Percentiles rank a stretch among this genome's conserved stretches.
Conservation (phyloP, 768 basidiomycete species). For the Suillus lakei region DNA sequence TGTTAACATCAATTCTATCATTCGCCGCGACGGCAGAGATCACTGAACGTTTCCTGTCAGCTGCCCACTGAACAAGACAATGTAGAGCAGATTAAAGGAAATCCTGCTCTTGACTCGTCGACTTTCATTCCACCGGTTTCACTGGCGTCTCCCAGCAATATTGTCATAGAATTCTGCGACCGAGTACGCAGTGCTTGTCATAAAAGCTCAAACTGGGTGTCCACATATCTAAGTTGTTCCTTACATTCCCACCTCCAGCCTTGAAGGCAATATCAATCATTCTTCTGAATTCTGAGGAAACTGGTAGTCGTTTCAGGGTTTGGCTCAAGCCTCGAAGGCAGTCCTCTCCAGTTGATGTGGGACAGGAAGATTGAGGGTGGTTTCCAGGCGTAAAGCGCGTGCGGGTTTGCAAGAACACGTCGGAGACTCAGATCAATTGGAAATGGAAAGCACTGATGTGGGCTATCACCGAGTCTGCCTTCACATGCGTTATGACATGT, state of each 20-base stretch:
- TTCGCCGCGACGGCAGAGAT: slow-evolving; percentile 32
- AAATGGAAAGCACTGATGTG: too few species aligned
- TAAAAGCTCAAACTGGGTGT: slow-evolving; percentile 70
- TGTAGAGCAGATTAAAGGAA: slow-evolving; percentile 4
- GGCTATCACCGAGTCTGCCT: too few species aligned
- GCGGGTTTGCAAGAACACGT: too few species aligned
- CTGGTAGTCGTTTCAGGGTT: slow-evolving; percentile 88
- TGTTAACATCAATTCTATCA: not conserved
- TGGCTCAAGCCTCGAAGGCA: slow-evolving; percentile 65
- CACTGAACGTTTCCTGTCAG: slow-evolving; percentile 10
- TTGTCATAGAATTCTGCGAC: slow-evolving; percentile 94
- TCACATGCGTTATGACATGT: too few species aligned
- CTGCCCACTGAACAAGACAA: slow-evolving; percentile 30
- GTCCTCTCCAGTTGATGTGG: slow-evolving; percentile 65
- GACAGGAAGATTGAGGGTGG: slow-evolving; percentile 90
- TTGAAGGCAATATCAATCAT: slow-evolving; percentile 71
- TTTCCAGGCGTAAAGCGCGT: too few species aligned
- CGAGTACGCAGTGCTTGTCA: slow-evolving; percentile 54
- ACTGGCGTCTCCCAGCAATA: slow-evolving; percentile 51
- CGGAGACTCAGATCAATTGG: too few species aligned
- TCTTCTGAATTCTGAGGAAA: slow-evolving; percentile 79
- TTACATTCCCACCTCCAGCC: slow-evolving; percentile 86
- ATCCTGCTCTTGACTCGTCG: slow-evolving; percentile 45
- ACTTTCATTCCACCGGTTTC: slow-evolving; percentile 62
- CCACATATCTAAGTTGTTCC: slow-evolving; percentile 88